Base-by-base conservation (phyloP, 2,329 filamentous ascomycete species). In the Colletotrichum navitas region DNA sequence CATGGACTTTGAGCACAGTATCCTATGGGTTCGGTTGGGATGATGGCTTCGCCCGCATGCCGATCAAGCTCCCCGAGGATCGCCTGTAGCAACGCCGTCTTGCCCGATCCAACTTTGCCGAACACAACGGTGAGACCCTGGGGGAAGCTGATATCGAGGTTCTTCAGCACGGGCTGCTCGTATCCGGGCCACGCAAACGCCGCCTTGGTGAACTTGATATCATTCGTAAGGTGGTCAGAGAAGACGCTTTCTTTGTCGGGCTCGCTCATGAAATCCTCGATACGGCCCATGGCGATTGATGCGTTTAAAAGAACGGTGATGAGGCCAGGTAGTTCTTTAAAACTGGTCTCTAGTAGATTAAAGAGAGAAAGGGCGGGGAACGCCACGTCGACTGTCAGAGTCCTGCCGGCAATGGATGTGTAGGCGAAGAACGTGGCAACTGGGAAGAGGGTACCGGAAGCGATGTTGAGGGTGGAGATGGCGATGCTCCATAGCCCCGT, bases 341-440 rank as follows among this genome's bases (percentile, higher is more conserved):
- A 83, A 72, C 90, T 93, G 1, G 83, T 85, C 76, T 95, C 92
- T 14, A 97, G 83, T 84, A 95, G 89, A 1, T 85, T 84, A 76
- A 97, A 97, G 0, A 97, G 85, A 72, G 95, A 91, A 2, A 97
- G 84, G 0, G 94, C 94, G 0, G 94, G 94, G 79, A 97, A 97
- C 12, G 94, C 94, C 34, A 97, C 86, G 72, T 97, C 93, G 45
- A 97, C 90, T 0, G 90, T 90, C 11, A 97, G 81, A 0, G 90
- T 87, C 59, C 89, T 85, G 0, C 89, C 88, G 5, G 92, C 90
- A 49, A 95, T 79, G 14, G 92, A 86, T 0, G 94, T 96, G 79
- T 94, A 97, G 0, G 93, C 91, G 75, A 91, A 94, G 75, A 97
- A 94, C 1, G 92, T 93, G 1, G 92, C 90, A 0, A 96, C 91